Evolutionary conservation across 2,329 filamentous ascomycete genomes (phyloP), one percentile per base, ranked within the genome.

Genomic region (Trichophaea hybrida): DNA sequence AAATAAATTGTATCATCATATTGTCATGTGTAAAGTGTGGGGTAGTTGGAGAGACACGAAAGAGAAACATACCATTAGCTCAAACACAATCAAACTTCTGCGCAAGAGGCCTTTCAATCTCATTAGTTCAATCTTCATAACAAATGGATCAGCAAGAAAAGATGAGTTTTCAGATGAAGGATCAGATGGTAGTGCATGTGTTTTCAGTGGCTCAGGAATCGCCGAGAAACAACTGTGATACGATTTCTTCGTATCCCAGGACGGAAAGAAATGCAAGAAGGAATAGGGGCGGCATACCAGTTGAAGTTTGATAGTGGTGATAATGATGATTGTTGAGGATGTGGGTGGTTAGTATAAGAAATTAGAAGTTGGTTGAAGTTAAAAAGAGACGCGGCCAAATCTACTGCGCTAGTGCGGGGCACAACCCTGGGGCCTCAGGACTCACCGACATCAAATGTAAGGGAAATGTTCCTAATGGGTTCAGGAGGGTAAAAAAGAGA

Each of bases 161-260:
- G 24, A 43, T 35, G 33, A 35, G 44, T 12, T 55, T 10, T 55
- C 24, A 17, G 40, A 44, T 43, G 53, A 32, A 15, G 37, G 53
- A 55, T 55, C 53, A 55, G 53, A 55, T 55, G 53, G 53, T 55
- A 55, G 53, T 55, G 53, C 53, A 55, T 55, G 53, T 55, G 35
- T 43, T 55, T 55, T 46, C 24, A 35, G 10, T 55, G 53, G 53
- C 53, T 55, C 53, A 35, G 40, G 17, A 55, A 32, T 55, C 53
- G 53, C 53, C 53, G 34, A 32, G 34, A 55, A 43, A 44, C 24
- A 40, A 24, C 34, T 34, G 53, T 55, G 53, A 55, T 24, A 55
- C 10, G 50, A 44, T 55, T 55, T 55, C 53, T 55, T 55, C 53
- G 17, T 46, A n/a, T 46, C 53, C 48, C 24, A 24, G 3, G 40